Evolutionary conservation across 192 early-diverging fungal species (phyloP), one percentile per base, ranked within the genome.

Genomic region (Mortierella hygrophila): DNA sequence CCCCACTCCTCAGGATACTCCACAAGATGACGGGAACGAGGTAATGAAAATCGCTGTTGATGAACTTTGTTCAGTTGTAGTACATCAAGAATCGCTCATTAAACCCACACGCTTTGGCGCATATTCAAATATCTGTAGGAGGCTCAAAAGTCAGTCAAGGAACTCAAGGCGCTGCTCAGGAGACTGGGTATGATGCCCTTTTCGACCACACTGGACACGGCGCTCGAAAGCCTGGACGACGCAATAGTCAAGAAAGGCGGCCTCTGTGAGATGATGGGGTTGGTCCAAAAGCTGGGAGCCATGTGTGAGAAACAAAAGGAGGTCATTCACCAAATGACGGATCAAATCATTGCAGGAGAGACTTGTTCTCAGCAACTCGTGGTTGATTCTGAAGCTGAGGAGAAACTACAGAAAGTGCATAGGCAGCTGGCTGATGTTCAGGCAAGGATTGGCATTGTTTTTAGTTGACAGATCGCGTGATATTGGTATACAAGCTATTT

Each of bases 281-380:
- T 86, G 2, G 15, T 81, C 10, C 49, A 54, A 6, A 70, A 70
- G 52, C 72, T 86, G 32, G 84, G 84, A 6, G 54, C 49, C 38
- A 80, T 77, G 76, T 78, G 76, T 42, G 84, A 86, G 63, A 78
- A 78, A 35, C 79, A 86, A 49, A 52, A 81, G 21, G 79, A 86
- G 63, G 84, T 86, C 23, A 77, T 86, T 68, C 71, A 86, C 32
- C 70, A 86, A 21, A 78, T 86, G 84, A 81, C 84, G 65, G 76
- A 80, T 46, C 78, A 86, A 52, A 73, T 86, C 42, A 78, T 86
- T 32, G 75, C 70, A 16, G 37, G 54, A 41, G 75, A 86, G 32
- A 69, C 69, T 21, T 9, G 26, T 2, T n/a, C 60, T 32, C 60
- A 65, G 29, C 60, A 21, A 44, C 69, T 26, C 1, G 15, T 35